These are phyloP conservation scores for Ascocoryne sarcoides DNA, from an alignment of 2,329 filamentous ascomycete species.

Conservation along the genomic window DNA sequence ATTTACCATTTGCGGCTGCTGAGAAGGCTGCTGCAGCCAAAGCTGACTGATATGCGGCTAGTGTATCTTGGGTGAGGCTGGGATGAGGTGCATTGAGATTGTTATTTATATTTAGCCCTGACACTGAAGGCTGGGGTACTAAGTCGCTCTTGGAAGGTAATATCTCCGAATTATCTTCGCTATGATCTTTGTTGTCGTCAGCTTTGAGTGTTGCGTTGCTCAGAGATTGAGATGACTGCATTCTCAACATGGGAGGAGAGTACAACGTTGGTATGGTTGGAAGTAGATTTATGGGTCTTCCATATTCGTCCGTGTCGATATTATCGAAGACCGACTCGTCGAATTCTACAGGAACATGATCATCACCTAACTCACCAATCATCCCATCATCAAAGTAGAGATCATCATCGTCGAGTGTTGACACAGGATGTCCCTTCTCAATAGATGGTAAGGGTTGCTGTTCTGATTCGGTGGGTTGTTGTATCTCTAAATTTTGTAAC, in stretches of 20 bases:
- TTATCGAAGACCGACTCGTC: slow-evolving; percentile 68
- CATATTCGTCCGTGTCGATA: slow-evolving; percentile 54
- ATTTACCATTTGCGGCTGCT: slow-evolving; percentile 68
- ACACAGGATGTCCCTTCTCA: background rate
- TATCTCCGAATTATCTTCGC: slow-evolving; percentile 4
- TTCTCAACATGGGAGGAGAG: slow-evolving; percentile 18
- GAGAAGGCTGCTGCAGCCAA: slow-evolving; percentile 73
- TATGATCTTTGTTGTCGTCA: slow-evolving; percentile 1
- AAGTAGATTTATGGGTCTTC: slow-evolving; percentile 43
- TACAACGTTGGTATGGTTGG: slow-evolving; percentile 24
- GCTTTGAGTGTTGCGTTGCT: slow-evolving; percentile 7
- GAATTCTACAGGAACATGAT: slow-evolving; percentile 46
- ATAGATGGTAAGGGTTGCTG: background rate
- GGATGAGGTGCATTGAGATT: slow-evolving; percentile 1
- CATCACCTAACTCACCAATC: slow-evolving; percentile 37
- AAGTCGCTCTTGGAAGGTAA: slow-evolving; percentile 5
- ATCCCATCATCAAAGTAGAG: slow-evolving; percentile 61
- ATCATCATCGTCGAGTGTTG: slow-evolving; percentile 43
- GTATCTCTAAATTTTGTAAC: slow-evolving; percentile 14
- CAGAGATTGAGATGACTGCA: slow-evolving; percentile 12
- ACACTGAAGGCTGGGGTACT: slow-evolving; percentile 22
- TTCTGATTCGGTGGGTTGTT: background rate
- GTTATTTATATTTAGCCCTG: slow-evolving; percentile 2
- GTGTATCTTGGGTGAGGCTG: slow-evolving; percentile 43
- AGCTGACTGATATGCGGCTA: slow-evolving; percentile 73